A percentile compares a stretch with the other conserved stretches of the same genome.
phyloP scores from a whole-genome alignment of 495 filamentous ascomycete genomes.

The Neurospora terricola region DNA sequence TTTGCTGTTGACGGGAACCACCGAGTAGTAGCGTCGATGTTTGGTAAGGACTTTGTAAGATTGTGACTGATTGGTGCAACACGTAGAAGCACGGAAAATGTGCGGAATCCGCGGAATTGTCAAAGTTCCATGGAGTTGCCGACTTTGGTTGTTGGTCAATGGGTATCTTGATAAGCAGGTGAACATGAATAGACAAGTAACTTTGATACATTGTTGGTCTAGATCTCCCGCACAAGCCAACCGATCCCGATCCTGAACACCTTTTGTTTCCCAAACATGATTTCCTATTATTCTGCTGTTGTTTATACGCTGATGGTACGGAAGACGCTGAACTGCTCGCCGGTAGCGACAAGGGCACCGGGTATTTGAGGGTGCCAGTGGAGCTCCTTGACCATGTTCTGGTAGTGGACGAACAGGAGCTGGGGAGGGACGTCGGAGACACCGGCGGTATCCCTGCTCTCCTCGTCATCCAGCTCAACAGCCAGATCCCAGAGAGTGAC shows the following conservation, averaged over 20 bases:
- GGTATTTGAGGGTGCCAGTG: conserved; percentile 98
- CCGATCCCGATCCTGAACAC: not conserved
- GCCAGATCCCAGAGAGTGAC: conserved; percentile 94
- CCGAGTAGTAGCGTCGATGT: not conserved
- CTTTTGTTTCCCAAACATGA: not conserved
- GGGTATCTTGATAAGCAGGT: not conserved
- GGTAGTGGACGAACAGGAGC: conserved; percentile 91
- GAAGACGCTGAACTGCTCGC: conserved; percentile 70
- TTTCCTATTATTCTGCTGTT: not conserved
- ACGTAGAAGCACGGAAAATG: not conserved
- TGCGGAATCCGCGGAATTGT: not conserved
- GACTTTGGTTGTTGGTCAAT: not conserved
- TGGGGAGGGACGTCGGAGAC: conserved; percentile 88
- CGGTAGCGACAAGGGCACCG: conserved; percentile 82
- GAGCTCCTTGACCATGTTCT: conserved; percentile 83
- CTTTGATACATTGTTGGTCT: not conserved
- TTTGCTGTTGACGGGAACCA: not conserved
- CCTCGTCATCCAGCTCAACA: conserved; percentile 93
- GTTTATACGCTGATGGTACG: conserved; percentile 56
- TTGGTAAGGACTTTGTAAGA: not conserved
- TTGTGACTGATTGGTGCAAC: not conserved
- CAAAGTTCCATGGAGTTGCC: not conserved
- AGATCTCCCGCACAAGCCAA: not conserved
- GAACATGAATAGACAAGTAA: not conserved
- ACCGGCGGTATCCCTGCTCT: conserved; percentile 78